These are phyloP conservation scores for Colletotrichum cuscutae DNA, from an alignment of 2,329 filamentous ascomycete genomes.

Conservation along the genomic window DNA sequence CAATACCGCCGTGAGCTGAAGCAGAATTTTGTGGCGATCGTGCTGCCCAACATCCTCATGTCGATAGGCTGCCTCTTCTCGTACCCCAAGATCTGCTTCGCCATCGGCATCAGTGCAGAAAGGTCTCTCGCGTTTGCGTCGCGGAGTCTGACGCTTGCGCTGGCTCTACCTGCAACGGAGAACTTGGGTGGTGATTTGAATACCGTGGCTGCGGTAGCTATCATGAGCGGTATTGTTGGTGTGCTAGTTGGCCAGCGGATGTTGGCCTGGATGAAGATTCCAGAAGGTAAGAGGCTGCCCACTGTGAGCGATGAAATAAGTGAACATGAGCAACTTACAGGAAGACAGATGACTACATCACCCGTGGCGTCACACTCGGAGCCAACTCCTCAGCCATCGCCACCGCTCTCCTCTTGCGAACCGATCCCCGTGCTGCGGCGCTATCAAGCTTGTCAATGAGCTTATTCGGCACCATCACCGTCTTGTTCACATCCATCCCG, in stretches of 20 bases:
- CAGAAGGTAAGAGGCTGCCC: constrained; percentile 53
- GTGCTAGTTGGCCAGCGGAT: constrained; percentile 64
- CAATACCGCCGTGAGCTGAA: constrained; percentile 67
- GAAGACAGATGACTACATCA: constrained; percentile 67
- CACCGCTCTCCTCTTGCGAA: constrained; percentile 65
- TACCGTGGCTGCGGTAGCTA: constrained; percentile 65
- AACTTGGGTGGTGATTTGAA: constrained; percentile 68
- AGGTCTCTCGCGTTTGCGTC: constrained; percentile 66
- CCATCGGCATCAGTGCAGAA: constrained; percentile 62
- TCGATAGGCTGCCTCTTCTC: constrained; percentile 64
- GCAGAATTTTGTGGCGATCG: constrained; percentile 63
- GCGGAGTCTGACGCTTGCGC: constrained; percentile 67
- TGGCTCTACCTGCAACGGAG: constrained; percentile 65
- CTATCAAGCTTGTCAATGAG: constrained; percentile 70
- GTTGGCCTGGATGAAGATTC: constrained; percentile 60
- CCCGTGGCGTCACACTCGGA: constrained; percentile 69
- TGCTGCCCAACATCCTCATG: constrained; percentile 62
- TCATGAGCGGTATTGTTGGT: constrained; percentile 69
- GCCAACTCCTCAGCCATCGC: constrained; percentile 70
- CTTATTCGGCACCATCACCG: constrained; percentile 68
- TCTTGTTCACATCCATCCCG: constrained; percentile 68
- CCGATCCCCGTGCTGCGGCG: constrained; percentile 68
- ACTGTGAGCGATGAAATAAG: neutral
- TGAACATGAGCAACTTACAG: neutral
- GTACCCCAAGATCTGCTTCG: constrained; percentile 65